These are phyloP conservation scores for Geranium brycei DNA, from an alignment of 345 rosid species.

Conservation along the genomic window DNA sequence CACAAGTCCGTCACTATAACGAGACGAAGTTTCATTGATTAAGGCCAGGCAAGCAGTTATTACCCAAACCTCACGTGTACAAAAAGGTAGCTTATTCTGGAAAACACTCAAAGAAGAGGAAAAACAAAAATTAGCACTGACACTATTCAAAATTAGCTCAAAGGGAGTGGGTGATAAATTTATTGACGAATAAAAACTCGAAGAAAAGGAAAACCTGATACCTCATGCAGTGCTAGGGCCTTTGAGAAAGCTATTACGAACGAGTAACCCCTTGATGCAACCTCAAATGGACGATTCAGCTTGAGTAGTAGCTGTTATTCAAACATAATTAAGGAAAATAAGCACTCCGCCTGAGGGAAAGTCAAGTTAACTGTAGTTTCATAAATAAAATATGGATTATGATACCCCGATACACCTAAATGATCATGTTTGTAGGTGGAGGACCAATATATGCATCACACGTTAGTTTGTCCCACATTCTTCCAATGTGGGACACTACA, in stretches of 20 bases:
- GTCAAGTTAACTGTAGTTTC: neutral
- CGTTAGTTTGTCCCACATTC: no score
- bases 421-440: no score
- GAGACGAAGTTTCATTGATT: conserved; percentile 57
- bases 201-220: conserved; percentile 16
- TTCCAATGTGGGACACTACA: no score
- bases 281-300: conserved; percentile 85
- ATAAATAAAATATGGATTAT: neutral
- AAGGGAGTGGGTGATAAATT: neutral
- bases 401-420: no score
- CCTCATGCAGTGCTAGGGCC: conserved; percentile 67
- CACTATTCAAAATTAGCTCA: neutral
- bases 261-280: conserved; percentile 81
- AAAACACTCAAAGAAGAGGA: conserved; percentile 14
- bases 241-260: conserved; percentile 74
- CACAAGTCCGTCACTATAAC: conserved; percentile 46
- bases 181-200: neutral
- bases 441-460: no score
- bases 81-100: conserved; percentile 59
- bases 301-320: conserved; percentile 68
- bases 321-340: neutral
- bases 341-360: neutral
- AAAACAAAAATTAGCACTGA: conserved; percentile 1
- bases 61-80: conserved; percentile 90
- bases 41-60: conserved; percentile 76